Base-by-base conservation (phyloP, 2,329 filamentous ascomycete species). In the Blastomyces parvus region DNA sequence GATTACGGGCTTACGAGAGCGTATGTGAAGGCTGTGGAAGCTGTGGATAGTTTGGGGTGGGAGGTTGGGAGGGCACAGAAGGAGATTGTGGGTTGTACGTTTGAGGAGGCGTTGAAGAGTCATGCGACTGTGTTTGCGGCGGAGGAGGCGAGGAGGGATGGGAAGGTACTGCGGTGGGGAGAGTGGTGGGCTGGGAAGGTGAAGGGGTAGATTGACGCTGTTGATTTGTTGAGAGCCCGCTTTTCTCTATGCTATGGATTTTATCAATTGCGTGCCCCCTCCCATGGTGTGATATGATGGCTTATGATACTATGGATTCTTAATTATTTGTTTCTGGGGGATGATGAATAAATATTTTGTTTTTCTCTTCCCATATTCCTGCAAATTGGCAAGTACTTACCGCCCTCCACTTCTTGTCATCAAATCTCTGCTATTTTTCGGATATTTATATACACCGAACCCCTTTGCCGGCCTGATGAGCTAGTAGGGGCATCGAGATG, bases 101-200 rank as follows among this genome's bases (percentile, higher is more conserved):
- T 96, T 8, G 90, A 96, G 63, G 94, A 97, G 71, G 85, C 88
- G 1, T 82, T 97, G n/a, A 82, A 88, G 59, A 96, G 91, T 71
- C 94, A 97, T 77, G 92, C 89, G 1, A 84, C 94, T 76, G 93
- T 97, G 0, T 99, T 97, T 79, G 92, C 91, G 30, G 94, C 93
- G 0, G 94, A 97, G 76, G 89, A 96, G 70, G 91, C 93, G 5
- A 84, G 93, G 70, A 80, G 79, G 59, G 81, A 82, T 60, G 85
- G 83, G 70, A 86, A 83, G 72, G 86, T 94, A 8, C 77, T 97
- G 3, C 82, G 88, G 68, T 97, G 90, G 86, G 77, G 78, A 53
- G 75, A 82, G 57, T 96, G 91, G 90, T 96, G 91, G 91, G 75
- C 77, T 40, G 72, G 75, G 64, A 80, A 85, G 66, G 30, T 30